phyloP scores from a whole-genome alignment of 208 protist genomes.

The Phytomonas francai region DNA sequence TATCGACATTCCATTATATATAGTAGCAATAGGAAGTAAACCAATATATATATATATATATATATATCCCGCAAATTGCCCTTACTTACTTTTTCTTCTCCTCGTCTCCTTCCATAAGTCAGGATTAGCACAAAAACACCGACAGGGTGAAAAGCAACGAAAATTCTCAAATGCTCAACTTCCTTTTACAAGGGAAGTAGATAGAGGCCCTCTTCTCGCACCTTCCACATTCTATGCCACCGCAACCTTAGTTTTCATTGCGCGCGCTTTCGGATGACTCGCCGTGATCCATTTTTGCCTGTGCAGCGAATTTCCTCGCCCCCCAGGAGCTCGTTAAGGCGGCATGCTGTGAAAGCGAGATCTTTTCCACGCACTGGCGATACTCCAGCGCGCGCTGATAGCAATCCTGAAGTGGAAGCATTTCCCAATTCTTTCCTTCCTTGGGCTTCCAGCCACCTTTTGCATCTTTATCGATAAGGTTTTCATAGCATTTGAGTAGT shows the following conservation, averaged over 20 bases:
- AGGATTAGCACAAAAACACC: neutral
- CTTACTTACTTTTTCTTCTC: neutral
- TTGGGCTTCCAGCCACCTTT: neutral
- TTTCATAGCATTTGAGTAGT: constrained; percentile 56
- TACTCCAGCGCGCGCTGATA: constrained; percentile 38
- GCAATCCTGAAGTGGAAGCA: constrained; percentile 16
- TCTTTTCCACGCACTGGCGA: constrained; percentile 46
- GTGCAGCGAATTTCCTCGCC: constrained; percentile 14
- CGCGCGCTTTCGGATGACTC: too few relatives aligned
- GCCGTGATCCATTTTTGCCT: constrained; percentile 16
- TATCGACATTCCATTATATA: neutral
- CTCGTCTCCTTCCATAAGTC: too few relatives aligned
- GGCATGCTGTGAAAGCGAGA: constrained; percentile 39
- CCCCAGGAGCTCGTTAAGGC: constrained; percentile 37
- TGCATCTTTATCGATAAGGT: neutral
- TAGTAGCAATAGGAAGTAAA: neutral
- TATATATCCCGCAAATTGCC: neutral
- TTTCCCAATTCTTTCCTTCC: neutral
- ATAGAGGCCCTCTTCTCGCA: too few relatives aligned
- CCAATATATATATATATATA: neutral
- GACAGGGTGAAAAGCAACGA: neutral
- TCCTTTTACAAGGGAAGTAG: too few relatives aligned
- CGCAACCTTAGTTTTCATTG: too few relatives aligned
- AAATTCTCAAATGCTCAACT: neutral
- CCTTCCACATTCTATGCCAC: too few relatives aligned